Percentiles rank a stretch among this genome's conserved stretches.
phyloP scores from a whole-genome alignment of 257 asterid genomes.

The Ehretia macrophylla region DNA sequence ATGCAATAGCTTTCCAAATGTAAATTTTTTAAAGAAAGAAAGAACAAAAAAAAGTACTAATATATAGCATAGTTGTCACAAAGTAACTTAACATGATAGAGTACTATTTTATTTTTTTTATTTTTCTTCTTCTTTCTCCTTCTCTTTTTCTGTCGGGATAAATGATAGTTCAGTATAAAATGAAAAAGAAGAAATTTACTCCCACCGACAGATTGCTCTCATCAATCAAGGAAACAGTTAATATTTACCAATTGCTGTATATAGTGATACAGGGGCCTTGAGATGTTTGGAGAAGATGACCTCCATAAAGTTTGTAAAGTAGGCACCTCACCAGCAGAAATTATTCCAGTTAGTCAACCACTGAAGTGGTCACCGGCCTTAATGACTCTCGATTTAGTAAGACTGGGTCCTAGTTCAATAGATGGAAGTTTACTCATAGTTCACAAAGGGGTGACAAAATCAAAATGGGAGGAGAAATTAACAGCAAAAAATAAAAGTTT shows the following conservation, averaged over 20 bases:
- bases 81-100: too few relatives aligned
- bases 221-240: neutral
- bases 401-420: neutral
- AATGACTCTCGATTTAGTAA: conserved; percentile 9
- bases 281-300: conserved; percentile 30
- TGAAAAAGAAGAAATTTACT: neutral
- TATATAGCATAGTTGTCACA: too few relatives aligned
- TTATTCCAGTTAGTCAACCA: conserved; percentile 11
- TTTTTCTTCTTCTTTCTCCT: neutral
- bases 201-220: neutral
- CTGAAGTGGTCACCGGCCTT: neutral
- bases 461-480: too few relatives aligned
- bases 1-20: too few relatives aligned
- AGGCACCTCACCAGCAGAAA: conserved; percentile 48
- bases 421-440: too few relatives aligned
- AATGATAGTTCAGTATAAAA: neutral
- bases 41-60: too few relatives aligned
- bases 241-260: conserved; percentile 55
- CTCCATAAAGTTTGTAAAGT: conserved; percentile 30
- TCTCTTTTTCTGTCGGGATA: neutral
- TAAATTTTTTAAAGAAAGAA: too few relatives aligned
- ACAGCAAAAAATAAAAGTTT: too few relatives aligned
- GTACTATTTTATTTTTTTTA: neutral
- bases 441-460: too few relatives aligned
- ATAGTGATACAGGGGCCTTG: conserved; percentile 50